Evolutionary conservation across 2,329 filamentous ascomycete genomes (phyloP), one percentile per base, ranked within the genome.

Genomic region (Triangularia verruculosa): DNA sequence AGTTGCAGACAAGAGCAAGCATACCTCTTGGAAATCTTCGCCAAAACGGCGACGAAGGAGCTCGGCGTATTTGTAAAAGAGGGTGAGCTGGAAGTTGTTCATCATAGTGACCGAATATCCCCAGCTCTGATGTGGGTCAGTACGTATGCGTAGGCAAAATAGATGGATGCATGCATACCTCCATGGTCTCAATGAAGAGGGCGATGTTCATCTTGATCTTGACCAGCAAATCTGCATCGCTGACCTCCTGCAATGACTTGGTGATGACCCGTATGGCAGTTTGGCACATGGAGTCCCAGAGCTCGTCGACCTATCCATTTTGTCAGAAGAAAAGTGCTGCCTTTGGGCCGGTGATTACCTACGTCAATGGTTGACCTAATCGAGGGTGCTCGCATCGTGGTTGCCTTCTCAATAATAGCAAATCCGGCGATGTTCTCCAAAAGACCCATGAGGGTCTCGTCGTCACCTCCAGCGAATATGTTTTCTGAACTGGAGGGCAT

Each of bases 261-360:
- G 89, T 88, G 66, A 96, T 96, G 56, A 98, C 81, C 8, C 83
- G 85, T 69, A 98, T 92, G 0, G 92, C 89, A 53, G 89, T 88
- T 72, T 93, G 91, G 73, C 94, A 98, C 91, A 98, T 95, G 0
- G 93, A 97, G 72, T 98, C 94, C 95, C 95, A 99, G 1, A 99
- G 80, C 76, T 98, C 95, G 73, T 99, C 95, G n/a, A 97, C 88
- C 90, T 93, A 66, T 24, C 62, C 17, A 22, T 3, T 15, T 7
- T 17, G 61, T 68, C n/a, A 68, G 64, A 13, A 12, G n/a, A 11
- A 30, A 67, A 28, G 2, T n/a, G 4, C 66, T 66, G 60, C 24
- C 22, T n/a, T n/a, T n/a, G n/a, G n/a, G n/a, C n/a, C n/a, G n/a
- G 51, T 32, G 4, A 20, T 11, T 32, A 73, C 86, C 76, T 75